Evolutionary conservation across 1,284 basidiomycete genomes (phyloP).

Genomic region (Phellopilus nigrolimitatus): DNA sequence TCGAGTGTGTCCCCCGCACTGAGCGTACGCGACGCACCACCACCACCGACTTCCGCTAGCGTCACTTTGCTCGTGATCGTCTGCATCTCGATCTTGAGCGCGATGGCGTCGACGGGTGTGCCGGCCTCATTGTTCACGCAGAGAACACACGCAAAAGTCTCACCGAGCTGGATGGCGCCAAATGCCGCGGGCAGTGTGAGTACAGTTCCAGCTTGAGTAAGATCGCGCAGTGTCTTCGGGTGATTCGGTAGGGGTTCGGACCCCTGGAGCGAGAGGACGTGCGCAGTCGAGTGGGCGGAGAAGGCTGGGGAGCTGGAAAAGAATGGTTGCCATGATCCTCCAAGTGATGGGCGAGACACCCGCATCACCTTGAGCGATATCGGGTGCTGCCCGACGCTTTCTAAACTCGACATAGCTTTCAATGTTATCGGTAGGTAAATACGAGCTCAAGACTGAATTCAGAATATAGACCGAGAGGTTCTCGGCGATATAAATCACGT

Average conservation of each 20-base stretch:
- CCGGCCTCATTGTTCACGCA: conserved; percentile 75
- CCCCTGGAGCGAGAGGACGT: conserved; percentile 73
- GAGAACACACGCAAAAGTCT: conserved; percentile 74
- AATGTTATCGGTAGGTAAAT: neutral
- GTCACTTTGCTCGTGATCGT: conserved; percentile 60
- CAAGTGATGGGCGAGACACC: conserved; percentile 73
- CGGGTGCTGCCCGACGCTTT: conserved; percentile 51
- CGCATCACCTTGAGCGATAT: conserved; percentile 78
- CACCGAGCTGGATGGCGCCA: conserved; percentile 75
- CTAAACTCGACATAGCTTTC: conserved; percentile 36
- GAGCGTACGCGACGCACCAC: conserved; percentile 45
- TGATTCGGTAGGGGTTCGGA: conserved; percentile 60
- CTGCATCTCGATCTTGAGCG: conserved; percentile 70
- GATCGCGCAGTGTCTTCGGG: conserved; percentile 75
- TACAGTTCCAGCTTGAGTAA: conserved; percentile 66
- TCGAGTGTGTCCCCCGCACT: conserved; percentile 56
- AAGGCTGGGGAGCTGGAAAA: conserved; percentile 77
- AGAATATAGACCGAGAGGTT: neutral
- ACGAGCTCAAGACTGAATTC: neutral
- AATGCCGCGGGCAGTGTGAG: conserved; percentile 73
- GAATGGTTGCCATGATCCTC: conserved; percentile 75
- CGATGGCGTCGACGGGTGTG: conserved; percentile 52
- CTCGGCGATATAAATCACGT: neutral
- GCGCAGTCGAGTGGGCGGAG: conserved; percentile 71
- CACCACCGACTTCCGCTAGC: conserved; percentile 49